phyloP scores from a whole-genome alignment of 2,329 filamentous ascomycete species.

The Falciphora oryzae region DNA sequence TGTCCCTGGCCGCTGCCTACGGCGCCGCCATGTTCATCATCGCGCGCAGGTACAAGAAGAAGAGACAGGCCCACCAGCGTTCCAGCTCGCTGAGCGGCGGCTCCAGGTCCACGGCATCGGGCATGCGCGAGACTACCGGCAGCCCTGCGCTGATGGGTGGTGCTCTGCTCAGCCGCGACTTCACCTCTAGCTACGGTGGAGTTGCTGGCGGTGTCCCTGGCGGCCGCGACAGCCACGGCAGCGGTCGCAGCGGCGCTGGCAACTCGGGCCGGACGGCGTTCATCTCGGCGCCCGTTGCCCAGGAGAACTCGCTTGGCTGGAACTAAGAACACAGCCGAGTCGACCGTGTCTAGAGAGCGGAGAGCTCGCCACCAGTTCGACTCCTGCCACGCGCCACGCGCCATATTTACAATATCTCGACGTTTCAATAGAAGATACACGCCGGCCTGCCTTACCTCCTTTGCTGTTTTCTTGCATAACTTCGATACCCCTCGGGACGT shows the following conservation, averaged over 20 bases:
- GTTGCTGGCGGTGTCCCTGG: conserved; percentile 26
- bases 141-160: conserved; percentile 66
- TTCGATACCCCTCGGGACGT: conserved; percentile 41
- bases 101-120: conserved; percentile 24
- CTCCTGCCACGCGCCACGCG: not conserved
- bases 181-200: conserved; percentile 47
- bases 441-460: conserved; percentile 27
- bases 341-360: not conserved
- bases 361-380: not conserved
- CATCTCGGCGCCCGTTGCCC: conserved; percentile 86
- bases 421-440: conserved; percentile 12
- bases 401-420: conserved; percentile 7
- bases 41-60: conserved; percentile 83
- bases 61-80: conserved; percentile 70
- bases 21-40: conserved; percentile 93
- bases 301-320: conserved; percentile 94
- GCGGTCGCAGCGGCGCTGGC: conserved; percentile 41
- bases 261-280: conserved; percentile 53
- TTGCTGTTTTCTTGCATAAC: conserved; percentile 19
- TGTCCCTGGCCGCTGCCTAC: conserved; percentile 77
- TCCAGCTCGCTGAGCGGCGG: conserved; percentile 63
- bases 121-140: conserved; percentile 46
- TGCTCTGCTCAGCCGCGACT: conserved; percentile 52
- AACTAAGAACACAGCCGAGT: conserved; percentile 55
- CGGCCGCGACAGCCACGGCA: conserved; percentile 53